Evolutionary conservation across 164 flowering plant genomes (phyloP).

Genomic region (Chimonanthus salicifolius): DNA sequence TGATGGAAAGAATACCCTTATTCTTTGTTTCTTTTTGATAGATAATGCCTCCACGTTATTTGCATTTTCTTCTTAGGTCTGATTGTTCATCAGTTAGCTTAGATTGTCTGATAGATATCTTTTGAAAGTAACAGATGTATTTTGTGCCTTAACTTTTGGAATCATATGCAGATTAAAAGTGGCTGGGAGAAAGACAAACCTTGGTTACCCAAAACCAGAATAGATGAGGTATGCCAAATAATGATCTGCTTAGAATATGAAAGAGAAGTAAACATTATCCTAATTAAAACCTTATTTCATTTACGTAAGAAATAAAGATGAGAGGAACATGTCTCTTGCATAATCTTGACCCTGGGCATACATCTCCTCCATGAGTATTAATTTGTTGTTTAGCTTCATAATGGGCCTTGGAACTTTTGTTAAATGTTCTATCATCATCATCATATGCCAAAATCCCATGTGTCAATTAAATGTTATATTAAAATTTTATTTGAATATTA

Average conservation of each 20-base stretch:
- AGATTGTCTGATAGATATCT: neutral
- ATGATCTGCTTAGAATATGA: neutral
- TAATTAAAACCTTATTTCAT: too few relatives aligned
- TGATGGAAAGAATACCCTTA: too few relatives aligned
- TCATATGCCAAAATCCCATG: too few relatives aligned
- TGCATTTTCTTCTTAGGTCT: too few relatives aligned
- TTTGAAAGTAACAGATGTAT: slow-evolving; percentile 4
- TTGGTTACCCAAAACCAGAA: slow-evolving; percentile 79
- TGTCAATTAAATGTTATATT: too few relatives aligned
- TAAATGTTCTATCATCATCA: too few relatives aligned
- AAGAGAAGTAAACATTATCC: too few relatives aligned
- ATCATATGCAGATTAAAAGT: slow-evolving; percentile 44
- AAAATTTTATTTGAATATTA: neutral
- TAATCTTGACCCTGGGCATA: neutral
- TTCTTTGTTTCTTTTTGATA: neutral
- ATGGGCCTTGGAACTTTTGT: too few relatives aligned
- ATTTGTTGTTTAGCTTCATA: neutral
- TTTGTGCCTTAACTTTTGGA: neutral
- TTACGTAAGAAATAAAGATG: neutral
- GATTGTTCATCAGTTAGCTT: neutral
- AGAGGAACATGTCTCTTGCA: neutral
- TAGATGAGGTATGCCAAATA: slow-evolving; percentile 60
- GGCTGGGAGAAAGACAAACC: slow-evolving; percentile 80
- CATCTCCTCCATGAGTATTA: neutral
- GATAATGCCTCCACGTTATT: neutral